A percentile compares a stretch with the other conserved stretches of the same genome.
phyloP scores from a whole-genome alignment of 805 yeast genomes.

The Tetrapisispora fleetii region DNA sequence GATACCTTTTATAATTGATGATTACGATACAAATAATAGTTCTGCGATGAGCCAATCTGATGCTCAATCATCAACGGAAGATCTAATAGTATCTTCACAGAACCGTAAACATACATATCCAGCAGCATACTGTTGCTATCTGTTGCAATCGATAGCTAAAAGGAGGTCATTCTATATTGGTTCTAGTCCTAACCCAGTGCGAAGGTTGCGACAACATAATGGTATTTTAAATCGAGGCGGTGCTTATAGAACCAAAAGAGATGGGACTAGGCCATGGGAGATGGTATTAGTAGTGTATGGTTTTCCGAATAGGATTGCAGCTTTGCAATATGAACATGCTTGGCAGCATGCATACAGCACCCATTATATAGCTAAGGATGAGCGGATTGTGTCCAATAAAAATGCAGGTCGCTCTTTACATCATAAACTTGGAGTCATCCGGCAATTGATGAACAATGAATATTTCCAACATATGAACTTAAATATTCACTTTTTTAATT shows the following conservation, averaged over 20 bases:
- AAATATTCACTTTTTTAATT: slow-evolving; percentile 37
- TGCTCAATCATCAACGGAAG: not conserved
- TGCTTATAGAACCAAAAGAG: slow-evolving; percentile 53
- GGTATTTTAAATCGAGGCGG: slow-evolving; percentile 57
- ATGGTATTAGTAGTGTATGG: slow-evolving; percentile 56
- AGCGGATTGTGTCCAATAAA: slow-evolving; percentile 32
- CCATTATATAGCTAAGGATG: slow-evolving; percentile 39
- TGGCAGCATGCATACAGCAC: slow-evolving; percentile 68
- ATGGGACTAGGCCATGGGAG: slow-evolving; percentile 64
- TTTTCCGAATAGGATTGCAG: slow-evolving; percentile 58
- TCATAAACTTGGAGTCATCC: slow-evolving; percentile 39
- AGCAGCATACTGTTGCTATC: slow-evolving; percentile 58
- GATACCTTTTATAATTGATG: not conserved
- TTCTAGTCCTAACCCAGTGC: slow-evolving; percentile 66
- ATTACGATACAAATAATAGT: not conserved
- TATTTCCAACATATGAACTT: slow-evolving; percentile 40
- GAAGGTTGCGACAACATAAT: slow-evolving; percentile 69
- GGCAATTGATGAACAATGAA: slow-evolving; percentile 33
- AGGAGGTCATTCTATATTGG: slow-evolving; percentile 63
- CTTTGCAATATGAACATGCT: slow-evolving; percentile 77
- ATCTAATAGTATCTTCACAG: not conserved
- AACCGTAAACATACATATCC: slow-evolving; percentile 7
- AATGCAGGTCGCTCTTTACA: slow-evolving; percentile 35
- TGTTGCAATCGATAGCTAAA: slow-evolving; percentile 50
- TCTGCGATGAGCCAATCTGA: not conserved